Conservation (phyloP, 1,284 basidiomycete species). For the Tetrapyrgos nigripes region DNA sequence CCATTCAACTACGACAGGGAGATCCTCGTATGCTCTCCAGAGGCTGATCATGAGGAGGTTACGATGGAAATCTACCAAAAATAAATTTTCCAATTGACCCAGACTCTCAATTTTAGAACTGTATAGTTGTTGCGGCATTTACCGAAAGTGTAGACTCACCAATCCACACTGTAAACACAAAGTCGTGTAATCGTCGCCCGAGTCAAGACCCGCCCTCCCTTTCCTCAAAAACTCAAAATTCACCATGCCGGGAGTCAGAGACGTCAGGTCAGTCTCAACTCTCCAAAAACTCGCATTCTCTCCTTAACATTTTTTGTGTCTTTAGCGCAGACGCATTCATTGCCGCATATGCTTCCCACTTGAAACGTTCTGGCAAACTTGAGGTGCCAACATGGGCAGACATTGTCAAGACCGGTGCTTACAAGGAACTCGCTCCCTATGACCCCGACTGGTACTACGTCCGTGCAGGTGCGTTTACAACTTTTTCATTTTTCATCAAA, state of each 20-base stretch:
- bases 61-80: constrained; percentile 48
- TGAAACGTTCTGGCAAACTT: constrained; percentile 96
- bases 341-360: constrained; percentile 89
- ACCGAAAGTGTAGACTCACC: constrained; percentile 42
- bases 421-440: constrained; percentile 99
- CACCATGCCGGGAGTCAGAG: constrained; percentile 93
- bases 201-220: constrained; percentile 42
- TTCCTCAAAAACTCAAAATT: constrained; percentile 45
- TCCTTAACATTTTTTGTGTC: constrained; percentile 24
- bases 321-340: constrained; percentile 90
- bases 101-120: constrained; percentile 48
- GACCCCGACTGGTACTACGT: constrained; percentile 99
- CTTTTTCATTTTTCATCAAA: constrained; percentile 1
- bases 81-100: too few relatives aligned
- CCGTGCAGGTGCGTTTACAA: constrained; percentile 83
- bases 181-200: constrained; percentile 51
- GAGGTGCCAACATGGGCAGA: constrained; percentile 99
- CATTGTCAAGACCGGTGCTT: constrained; percentile 97
- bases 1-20: background rate
- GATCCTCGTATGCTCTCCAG: background rate
- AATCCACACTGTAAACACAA: constrained; percentile 36
- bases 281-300: background rate
- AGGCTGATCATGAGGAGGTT: background rate
- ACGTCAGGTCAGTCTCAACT: constrained; percentile 73
- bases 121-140: background rate